These are phyloP conservation scores for Tricholoma saponaceum DNA, from an alignment of 768 basidiomycete genomes.

Conservation along the genomic window DNA sequence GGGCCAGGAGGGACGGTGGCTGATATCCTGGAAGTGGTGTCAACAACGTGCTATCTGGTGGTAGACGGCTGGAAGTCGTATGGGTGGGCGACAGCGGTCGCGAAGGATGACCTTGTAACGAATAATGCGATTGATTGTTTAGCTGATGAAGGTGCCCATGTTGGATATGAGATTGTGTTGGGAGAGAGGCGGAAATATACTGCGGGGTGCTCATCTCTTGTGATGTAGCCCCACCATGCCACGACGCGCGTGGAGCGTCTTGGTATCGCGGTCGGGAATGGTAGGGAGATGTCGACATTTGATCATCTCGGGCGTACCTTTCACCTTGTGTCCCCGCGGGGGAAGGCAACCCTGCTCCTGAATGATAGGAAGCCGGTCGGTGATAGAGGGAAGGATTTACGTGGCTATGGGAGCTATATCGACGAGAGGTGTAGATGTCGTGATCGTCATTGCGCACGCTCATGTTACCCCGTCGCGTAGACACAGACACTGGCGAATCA, in stretches of 20 bases:
- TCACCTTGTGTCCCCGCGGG: constrained; percentile 24
- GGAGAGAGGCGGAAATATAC: constrained; percentile 25
- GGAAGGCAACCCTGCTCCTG: constrained; percentile 22
- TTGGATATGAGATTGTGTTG: constrained; percentile 19
- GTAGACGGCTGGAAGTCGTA: constrained; percentile 38
- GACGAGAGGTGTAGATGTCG: constrained; percentile 25
- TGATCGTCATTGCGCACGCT: constrained; percentile 26
- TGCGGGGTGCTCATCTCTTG: constrained; percentile 18
- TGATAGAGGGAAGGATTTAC: constrained; percentile 14
- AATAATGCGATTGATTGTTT: constrained; percentile 11
- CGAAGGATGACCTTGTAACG: constrained; percentile 15
- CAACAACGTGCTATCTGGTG: constrained; percentile 63
- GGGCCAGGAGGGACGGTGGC: constrained; percentile 32
- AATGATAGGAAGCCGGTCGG: constrained; percentile 25
- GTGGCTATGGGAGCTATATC: constrained; percentile 23
- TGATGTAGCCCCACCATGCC: constrained; percentile 27
- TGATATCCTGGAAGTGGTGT: constrained; percentile 67
- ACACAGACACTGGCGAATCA: constrained; percentile 23
- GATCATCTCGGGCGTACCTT: constrained; percentile 30
- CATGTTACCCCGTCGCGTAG: constrained; percentile 30
- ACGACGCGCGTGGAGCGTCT: constrained; percentile 27
- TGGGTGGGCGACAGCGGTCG: constrained; percentile 18
- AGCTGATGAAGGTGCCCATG: constrained; percentile 27
- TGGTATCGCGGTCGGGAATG: constrained; percentile 27
- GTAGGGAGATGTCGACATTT: constrained; percentile 11